phyloP scores from a whole-genome alignment of 2,329 filamentous ascomycete species.

The Diaporthe sp. region DNA sequence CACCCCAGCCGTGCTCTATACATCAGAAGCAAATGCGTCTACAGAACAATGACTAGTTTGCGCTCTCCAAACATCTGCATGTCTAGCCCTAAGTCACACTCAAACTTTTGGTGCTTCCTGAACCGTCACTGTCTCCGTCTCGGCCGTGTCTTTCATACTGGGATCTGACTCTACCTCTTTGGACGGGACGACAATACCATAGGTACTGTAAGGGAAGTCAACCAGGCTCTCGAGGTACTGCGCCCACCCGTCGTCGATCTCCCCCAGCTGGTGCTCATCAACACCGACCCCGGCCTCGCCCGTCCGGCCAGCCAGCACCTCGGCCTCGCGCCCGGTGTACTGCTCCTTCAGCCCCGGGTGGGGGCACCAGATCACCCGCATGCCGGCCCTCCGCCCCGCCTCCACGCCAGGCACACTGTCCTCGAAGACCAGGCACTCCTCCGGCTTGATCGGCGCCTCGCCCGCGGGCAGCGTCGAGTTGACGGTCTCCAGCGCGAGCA shows the following conservation, averaged over 20 bases:
- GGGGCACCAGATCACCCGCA: conserved; percentile 95
- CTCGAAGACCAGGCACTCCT: conserved; percentile 96
- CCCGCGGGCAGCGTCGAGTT: conserved; percentile 79
- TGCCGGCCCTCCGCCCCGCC: conserved; percentile 88
- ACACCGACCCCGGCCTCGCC: conserved; percentile 72
- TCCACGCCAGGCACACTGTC: conserved; percentile 95
- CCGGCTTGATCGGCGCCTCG: conserved; percentile 77
- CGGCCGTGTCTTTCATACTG: conserved; percentile 57
- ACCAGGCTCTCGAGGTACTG: conserved; percentile 66
- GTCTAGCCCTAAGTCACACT: no score
- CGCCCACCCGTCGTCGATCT: conserved; percentile 73
- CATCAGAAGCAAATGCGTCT: not conserved
- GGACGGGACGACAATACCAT: conserved; percentile 67
- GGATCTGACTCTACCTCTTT: conserved; percentile 58
- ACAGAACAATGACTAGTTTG: not conserved
- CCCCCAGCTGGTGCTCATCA: conserved; percentile 69
- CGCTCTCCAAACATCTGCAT: not conserved
- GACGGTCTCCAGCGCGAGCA: conserved; percentile 86
- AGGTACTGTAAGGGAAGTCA: conserved; percentile 71
- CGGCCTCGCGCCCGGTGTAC: conserved; percentile 80
- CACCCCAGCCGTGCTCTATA: not conserved
- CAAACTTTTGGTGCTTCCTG: conserved; percentile 36
- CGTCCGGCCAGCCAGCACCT: conserved; percentile 87
- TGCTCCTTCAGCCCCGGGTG: conserved; percentile 84
- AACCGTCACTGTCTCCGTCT: conserved; percentile 39